Conservation (phyloP, 805 yeast genomes). For the Groenewaldozyma salmanticensis region DNA sequence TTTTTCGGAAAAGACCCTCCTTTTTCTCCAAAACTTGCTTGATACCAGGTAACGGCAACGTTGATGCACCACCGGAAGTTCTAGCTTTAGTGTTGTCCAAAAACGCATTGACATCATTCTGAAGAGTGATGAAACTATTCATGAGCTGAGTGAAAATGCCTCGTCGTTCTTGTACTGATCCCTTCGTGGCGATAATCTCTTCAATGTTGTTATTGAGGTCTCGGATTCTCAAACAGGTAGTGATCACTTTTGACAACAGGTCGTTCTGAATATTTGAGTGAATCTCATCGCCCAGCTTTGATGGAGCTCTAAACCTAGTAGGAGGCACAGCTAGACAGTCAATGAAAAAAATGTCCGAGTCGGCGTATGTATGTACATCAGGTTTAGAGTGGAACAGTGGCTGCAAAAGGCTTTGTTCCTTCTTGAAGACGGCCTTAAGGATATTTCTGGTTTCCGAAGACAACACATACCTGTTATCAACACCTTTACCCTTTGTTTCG, state of each 20-base stretch:
- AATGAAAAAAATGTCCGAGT: conserved; percentile 80
- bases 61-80: conserved; percentile 48
- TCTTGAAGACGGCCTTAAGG: conserved; percentile 61
- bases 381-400: conserved; percentile 82
- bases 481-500: conserved; percentile 18
- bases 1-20: conserved; percentile 96
- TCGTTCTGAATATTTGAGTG: conserved; percentile 94
- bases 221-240: conserved; percentile 71
- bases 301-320: conserved; percentile 93
- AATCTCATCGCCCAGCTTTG: conserved; percentile 90
- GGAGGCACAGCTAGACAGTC: conserved; percentile 90
- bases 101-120: conserved; percentile 89
- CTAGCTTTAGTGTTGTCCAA: conserved; percentile 88
- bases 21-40: conserved; percentile 97
- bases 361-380: conserved; percentile 31
- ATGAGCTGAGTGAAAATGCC: conserved; percentile 77
- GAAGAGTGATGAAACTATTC: conserved; percentile 92
- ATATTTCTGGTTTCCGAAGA: conserved; percentile 81
- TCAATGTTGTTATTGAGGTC: conserved; percentile 57
- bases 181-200: conserved; percentile 54
- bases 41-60: conserved; percentile 83
- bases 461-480: conserved; percentile 59
- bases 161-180: conserved; percentile 58
- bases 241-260: conserved; percentile 66
- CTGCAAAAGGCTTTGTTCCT: conserved; percentile 59